These are phyloP conservation scores for Daldinia loculata DNA, from an alignment of 495 filamentous ascomycete genomes.

Conservation along the genomic window DNA sequence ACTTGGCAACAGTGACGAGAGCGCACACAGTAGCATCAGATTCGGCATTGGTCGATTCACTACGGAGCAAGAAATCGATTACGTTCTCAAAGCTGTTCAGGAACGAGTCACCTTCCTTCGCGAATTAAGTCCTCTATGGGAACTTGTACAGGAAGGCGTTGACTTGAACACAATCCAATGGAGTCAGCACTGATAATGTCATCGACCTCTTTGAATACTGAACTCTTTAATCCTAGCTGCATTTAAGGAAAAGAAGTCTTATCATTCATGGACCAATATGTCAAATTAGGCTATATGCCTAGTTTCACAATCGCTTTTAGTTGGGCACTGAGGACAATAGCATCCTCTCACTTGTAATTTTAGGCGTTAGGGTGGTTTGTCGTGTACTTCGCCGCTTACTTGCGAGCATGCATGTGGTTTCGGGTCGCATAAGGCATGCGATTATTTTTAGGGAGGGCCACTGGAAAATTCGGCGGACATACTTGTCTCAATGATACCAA, in stretches of 20 bases:
- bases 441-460: slow-evolving; percentile 9
- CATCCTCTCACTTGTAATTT: slow-evolving; percentile 19
- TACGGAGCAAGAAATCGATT: slow-evolving; percentile 94
- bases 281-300: background rate
- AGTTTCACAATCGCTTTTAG: slow-evolving; percentile 10
- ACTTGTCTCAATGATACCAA: slow-evolving; percentile 19
- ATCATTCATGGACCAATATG: slow-evolving; percentile 4
- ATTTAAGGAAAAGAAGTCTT: slow-evolving; percentile 2
- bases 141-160: slow-evolving; percentile 96
- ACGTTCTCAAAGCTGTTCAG: slow-evolving; percentile 92
- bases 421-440: slow-evolving; percentile 5
- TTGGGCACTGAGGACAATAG: slow-evolving; percentile 1
- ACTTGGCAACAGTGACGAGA: slow-evolving; percentile 94
- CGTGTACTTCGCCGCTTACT: slow-evolving; percentile 21
- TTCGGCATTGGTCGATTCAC: slow-evolving; percentile 98
- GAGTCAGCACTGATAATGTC: slow-evolving; percentile 78
- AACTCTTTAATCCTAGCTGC: background rate
- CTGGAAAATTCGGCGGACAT: slow-evolving; percentile 23
- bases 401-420: slow-evolving; percentile 18
- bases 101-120: slow-evolving; percentile 90
- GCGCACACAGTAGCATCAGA: slow-evolving; percentile 94
- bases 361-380: slow-evolving; percentile 29
- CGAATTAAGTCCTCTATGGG: slow-evolving; percentile 96
- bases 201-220: background rate
- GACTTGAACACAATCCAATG: slow-evolving; percentile 97